Percentiles rank a stretch among this genome's conserved stretches.
Evolutionary conservation across 2,329 filamentous ascomycete genomes (phyloP).

Genomic region (Claviceps fusiformis): DNA sequence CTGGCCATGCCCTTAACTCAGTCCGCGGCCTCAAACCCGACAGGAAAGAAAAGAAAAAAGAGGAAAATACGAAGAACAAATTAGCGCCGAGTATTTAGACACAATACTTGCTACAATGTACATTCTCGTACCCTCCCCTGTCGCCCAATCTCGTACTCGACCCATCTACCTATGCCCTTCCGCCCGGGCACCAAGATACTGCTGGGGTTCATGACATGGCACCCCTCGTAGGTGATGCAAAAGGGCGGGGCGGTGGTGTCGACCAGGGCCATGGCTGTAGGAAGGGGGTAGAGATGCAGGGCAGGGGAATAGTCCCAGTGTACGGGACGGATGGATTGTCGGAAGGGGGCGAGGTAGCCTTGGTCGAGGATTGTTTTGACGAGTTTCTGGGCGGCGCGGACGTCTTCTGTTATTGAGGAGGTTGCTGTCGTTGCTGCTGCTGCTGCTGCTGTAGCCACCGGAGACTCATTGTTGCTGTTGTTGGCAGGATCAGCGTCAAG

Average conservation of each 20-base stretch:
- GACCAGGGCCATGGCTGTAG: slow-evolving; percentile 68
- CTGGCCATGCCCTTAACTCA: no score
- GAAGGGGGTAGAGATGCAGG: slow-evolving; percentile 75
- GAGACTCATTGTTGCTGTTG: slow-evolving; percentile 12
- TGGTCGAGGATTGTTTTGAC: slow-evolving; percentile 90
- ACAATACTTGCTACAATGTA: slow-evolving; percentile 28
- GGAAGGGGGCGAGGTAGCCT: slow-evolving; percentile 77
- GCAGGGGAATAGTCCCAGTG: slow-evolving; percentile 77
- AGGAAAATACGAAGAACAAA: not conserved
- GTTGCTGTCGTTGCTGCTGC: slow-evolving; percentile 5
- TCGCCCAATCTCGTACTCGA: slow-evolving; percentile 66
- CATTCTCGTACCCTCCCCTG: slow-evolving; percentile 52
- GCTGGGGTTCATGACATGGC: slow-evolving; percentile 90
- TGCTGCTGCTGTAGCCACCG: slow-evolving; percentile 1
- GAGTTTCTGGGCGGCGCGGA: slow-evolving; percentile 55
- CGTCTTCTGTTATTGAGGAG: slow-evolving; percentile 27
- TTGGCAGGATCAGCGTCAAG: slow-evolving; percentile 27
- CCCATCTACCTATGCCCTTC: slow-evolving; percentile 62
- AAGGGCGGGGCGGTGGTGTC: slow-evolving; percentile 75
- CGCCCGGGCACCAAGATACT: slow-evolving; percentile 56
- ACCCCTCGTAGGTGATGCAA: slow-evolving; percentile 84
- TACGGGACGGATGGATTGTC: slow-evolving; percentile 62
- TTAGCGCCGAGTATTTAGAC: no score
- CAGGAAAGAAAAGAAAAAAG: not conserved
- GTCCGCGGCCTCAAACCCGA: no score